phyloP scores from a whole-genome alignment of 768 basidiomycete genomes.

The Stropharia rugosoannulata region DNA sequence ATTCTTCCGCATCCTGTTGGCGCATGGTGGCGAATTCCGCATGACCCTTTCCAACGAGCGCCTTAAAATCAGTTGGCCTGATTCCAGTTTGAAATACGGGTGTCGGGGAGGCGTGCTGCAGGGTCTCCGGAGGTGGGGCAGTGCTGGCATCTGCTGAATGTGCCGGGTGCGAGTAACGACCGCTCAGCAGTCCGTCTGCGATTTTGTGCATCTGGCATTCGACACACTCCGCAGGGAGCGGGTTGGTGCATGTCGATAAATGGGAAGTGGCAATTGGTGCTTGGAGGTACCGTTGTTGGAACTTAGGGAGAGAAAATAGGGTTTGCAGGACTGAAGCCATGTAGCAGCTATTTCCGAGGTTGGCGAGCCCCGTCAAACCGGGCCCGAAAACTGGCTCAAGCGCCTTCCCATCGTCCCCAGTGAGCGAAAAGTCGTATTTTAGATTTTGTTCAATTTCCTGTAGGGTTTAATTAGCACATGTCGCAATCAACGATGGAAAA shows the following conservation, averaged over 20 bases:
- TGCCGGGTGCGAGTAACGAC: conserved; percentile 79
- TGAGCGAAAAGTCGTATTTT: conserved; percentile 91
- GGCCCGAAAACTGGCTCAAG: conserved; percentile 87
- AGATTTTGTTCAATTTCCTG: conserved; percentile 97
- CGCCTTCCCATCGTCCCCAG: conserved; percentile 81
- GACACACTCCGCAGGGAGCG: conserved; percentile 81
- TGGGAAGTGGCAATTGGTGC: conserved; percentile 37
- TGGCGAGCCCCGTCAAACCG: conserved; percentile 85
- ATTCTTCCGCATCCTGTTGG: conserved; percentile 97
- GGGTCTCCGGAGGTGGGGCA: neutral
- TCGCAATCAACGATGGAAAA: neutral
- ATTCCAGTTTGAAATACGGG: conserved; percentile 84
- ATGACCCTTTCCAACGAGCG: conserved; percentile 89
- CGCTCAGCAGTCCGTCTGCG: conserved; percentile 89
- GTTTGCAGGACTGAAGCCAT: conserved; percentile 94
- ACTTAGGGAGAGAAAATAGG: conserved; percentile 77
- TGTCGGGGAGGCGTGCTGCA: conserved; percentile 30
- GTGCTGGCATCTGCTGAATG: conserved; percentile 14
- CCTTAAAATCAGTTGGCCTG: conserved; percentile 81
- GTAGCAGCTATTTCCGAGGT: conserved; percentile 98
- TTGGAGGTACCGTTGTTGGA: conserved; percentile 68
- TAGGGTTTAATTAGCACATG: neutral
- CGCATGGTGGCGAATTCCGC: conserved; percentile 94
- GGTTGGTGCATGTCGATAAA: conserved; percentile 57
- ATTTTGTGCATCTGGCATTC: conserved; percentile 95